phyloP scores from a whole-genome alignment of 176 grass and related monocot species.

The Neostapfia colusana region DNA sequence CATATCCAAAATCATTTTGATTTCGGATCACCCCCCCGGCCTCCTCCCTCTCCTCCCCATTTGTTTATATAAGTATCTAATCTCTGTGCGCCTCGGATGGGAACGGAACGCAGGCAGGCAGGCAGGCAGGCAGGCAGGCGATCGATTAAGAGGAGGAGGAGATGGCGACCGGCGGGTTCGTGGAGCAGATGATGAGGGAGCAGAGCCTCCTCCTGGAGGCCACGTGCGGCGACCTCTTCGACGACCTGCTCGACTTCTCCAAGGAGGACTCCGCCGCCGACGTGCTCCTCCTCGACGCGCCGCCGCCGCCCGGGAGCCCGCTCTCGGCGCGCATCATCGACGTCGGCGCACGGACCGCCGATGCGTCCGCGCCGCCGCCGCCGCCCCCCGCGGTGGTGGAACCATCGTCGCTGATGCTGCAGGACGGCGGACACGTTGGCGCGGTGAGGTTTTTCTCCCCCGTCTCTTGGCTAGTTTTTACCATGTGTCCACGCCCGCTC shows the following conservation, averaged over 20 bases:
- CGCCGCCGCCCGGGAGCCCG: slow-evolving; percentile 42
- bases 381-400: too few species aligned
- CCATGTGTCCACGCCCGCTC: slow-evolving; percentile 21
- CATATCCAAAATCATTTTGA: slow-evolving; percentile 25
- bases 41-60: too few species aligned
- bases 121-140: background rate
- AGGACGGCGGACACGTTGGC: too few species aligned
- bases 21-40: too few species aligned
- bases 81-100: background rate
- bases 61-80: too few species aligned
- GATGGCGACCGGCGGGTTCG: slow-evolving; percentile 48
- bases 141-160: background rate
- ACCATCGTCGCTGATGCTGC: too few species aligned
- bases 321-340: slow-evolving; percentile 52
- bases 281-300: slow-evolving; percentile 71
- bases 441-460: slow-evolving; percentile 51
- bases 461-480: too few species aligned
- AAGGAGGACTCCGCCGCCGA: slow-evolving; percentile 64
- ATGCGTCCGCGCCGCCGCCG: too few species aligned
- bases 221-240: slow-evolving; percentile 68
- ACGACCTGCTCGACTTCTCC: slow-evolving; percentile 90
- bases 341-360: background rate
- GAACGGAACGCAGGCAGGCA: background rate
- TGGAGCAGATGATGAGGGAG: slow-evolving; percentile 62
- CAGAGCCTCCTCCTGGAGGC: slow-evolving; percentile 62